Evolutionary conservation across 768 basidiomycete species (phyloP), one percentile per base, ranked within the genome.

Genomic region (Hebeloma cylindrosporum): DNA sequence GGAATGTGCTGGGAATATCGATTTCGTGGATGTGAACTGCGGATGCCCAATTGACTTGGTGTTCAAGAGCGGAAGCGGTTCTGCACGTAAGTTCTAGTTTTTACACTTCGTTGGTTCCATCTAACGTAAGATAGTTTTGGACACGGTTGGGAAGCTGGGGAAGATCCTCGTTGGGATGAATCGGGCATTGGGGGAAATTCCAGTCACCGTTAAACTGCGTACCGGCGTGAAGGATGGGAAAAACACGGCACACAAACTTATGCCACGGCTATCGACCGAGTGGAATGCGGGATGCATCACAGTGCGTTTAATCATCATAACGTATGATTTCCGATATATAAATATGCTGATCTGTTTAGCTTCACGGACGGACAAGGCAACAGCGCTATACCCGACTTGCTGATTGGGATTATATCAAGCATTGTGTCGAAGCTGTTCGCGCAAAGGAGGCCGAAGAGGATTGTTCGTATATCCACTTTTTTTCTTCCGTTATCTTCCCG

Each of bases 31-130:
- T 59, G 68, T 98, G 52, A 99, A 99, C 59, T 90, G 91, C 64
- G 94, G 94, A 5, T 98, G 96, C 64, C 96, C 96, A 3, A 98
- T 98, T 54, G 96, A 99, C 64, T 71, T 97, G 31, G 90, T 99
- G 1, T 96, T 94, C 69, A 88, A 87, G 57, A 78, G 79, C 10
- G 93, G 93, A 3, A 93, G 91, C 43, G 93, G 93, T 0, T 88
- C 87, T 45, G 93, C 93, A 20, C 64, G 93, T 93, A 56, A 39
- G 87, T 83, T 7, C 31, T 32, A 7, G 38, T 35, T 16, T 40
- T 42, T 18, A 32, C 20, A 7, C 18, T 49, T 28, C 25, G 33
- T 51, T 17, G 21, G 16, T 5, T 36, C n/a, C 13, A 22, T 31
- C 25, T 16, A 20, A 20, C 34, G n/a, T 32, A 36, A 7, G 43